phyloP scores from a whole-genome alignment of 441 rosid species.

The Adansonia grandidieri region DNA sequence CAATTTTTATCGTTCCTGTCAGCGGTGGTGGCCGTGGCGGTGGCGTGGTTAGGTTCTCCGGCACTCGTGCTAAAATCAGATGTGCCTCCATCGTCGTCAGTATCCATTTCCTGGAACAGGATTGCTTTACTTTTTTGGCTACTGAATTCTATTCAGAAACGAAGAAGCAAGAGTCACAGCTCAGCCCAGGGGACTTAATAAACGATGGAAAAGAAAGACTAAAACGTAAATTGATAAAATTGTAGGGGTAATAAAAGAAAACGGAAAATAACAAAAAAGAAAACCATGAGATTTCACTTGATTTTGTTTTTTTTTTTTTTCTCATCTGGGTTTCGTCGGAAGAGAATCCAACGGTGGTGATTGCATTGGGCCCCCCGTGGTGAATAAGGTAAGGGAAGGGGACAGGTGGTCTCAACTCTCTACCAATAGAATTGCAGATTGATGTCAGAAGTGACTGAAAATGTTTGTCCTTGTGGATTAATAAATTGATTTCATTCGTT shows the following conservation, averaged over 20 bases:
- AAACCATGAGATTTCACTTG: not conserved
- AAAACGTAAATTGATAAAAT: not conserved
- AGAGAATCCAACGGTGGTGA: constrained; percentile 28
- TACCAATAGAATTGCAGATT: constrained; percentile 21
- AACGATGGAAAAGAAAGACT: not conserved
- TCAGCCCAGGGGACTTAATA: not conserved
- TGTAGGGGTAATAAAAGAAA: not conserved
- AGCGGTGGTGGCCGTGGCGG: not conserved
- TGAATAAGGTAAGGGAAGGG: constrained; percentile 4
- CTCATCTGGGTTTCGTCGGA: not conserved
- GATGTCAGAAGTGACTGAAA: constrained; percentile 26
- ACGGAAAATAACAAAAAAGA: not conserved
- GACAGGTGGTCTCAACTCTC: constrained; percentile 22
- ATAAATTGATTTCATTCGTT: constrained; percentile 28
- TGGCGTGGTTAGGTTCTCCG: constrained; percentile 30
- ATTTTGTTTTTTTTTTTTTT: not conserved
- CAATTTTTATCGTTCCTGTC: not conserved
- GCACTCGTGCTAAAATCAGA: constrained; percentile 55
- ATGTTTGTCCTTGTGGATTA: constrained; percentile 17
- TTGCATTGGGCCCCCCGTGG: constrained; percentile 25
- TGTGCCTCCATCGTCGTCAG: constrained; percentile 38
- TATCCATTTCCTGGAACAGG: constrained; percentile 29
- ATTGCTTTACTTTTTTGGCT: not conserved
- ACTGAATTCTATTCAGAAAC: not conserved
- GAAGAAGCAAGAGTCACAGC: no score